Conservation (phyloP, 2,329 filamentous ascomycete species). For the Rutstroemia sp. region DNA sequence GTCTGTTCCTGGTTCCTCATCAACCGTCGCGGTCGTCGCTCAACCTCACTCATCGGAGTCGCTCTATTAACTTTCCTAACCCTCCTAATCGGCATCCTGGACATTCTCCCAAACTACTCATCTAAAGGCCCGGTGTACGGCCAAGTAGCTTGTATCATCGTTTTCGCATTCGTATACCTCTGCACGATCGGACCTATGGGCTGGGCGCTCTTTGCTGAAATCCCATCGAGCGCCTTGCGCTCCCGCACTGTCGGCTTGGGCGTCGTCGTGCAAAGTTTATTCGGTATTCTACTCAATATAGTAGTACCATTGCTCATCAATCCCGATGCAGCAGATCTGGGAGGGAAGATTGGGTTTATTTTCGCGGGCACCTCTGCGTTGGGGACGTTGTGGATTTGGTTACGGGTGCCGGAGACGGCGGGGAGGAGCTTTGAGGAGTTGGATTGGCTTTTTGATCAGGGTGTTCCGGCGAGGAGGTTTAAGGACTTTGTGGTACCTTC, state of each 20-base stretch:
- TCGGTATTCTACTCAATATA: conserved; percentile 8
- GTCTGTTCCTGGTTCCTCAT: conserved; percentile 8
- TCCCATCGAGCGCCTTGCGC: neutral
- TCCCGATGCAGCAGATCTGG: conserved; percentile 2
- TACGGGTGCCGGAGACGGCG: conserved; percentile 5
- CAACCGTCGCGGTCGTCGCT: conserved; percentile 7
- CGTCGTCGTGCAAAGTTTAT: conserved; percentile 7
- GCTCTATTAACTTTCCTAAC: conserved; percentile 2
- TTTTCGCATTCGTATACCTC: conserved; percentile 6
- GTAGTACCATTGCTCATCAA: conserved; percentile 5
- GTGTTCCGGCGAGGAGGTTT: conserved; percentile 4
- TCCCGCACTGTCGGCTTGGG: conserved; percentile 5
- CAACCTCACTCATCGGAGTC: conserved; percentile 4
- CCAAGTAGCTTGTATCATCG: conserved; percentile 5
- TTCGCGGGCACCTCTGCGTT: neutral
- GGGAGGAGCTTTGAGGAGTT: conserved; percentile 4
- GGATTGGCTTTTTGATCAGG: conserved; percentile 5
- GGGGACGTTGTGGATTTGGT: neutral
- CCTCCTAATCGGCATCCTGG: conserved; percentile 4
- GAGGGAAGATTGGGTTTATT: conserved; percentile 9
- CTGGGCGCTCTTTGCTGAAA: conserved; percentile 9
- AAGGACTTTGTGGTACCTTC: neutral
- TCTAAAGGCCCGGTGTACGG: conserved; percentile 2
- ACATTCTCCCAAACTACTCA: conserved; percentile 4
- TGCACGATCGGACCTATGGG: conserved; percentile 6